Conservation (phyloP, 352 stramenopile species). For the Plasmopara viticola region DNA sequence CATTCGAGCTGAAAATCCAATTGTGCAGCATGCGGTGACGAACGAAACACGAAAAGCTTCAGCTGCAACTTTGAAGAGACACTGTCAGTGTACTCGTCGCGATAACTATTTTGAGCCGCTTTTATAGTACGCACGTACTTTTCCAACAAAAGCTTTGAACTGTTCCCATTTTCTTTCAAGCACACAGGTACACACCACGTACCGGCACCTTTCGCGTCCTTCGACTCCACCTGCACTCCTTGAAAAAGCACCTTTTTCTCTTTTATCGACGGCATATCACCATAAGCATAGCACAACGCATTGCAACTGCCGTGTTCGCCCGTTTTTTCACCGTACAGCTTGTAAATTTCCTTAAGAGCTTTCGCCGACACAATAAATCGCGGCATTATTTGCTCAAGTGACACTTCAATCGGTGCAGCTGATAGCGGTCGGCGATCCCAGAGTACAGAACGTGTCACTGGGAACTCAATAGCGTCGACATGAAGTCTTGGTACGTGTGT, state of each 20-base stretch:
- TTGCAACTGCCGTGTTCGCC: conserved; percentile 2
- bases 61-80: conserved; percentile 32
- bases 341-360: conserved; percentile 48
- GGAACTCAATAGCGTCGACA: conserved; percentile 63
- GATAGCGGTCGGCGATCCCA: conserved; percentile 64
- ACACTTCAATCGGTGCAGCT: conserved; percentile 30
- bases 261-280: conserved; percentile 13
- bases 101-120: conserved; percentile 24
- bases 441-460: conserved; percentile 51
- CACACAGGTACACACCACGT: conserved; percentile 37
- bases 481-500: conserved; percentile 24
- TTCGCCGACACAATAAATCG: conserved; percentile 34
- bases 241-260: conserved; percentile 22
- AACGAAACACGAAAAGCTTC: conserved; percentile 32
- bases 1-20: conserved; percentile 47
- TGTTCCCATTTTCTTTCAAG: conserved; percentile 7
- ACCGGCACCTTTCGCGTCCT: conserved; percentile 14
- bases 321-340: conserved; percentile 18
- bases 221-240: conserved; percentile 25
- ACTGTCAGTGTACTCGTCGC: conserved; percentile 32
- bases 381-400: conserved; percentile 40
- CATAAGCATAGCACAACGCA: conserved; percentile 39
- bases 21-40: conserved; percentile 28
- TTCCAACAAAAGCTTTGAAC: conserved; percentile 16
- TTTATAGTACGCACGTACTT: conserved; percentile 29